phyloP scores from a whole-genome alignment of 768 basidiomycete species.

The Psilocybe azurescens region DNA sequence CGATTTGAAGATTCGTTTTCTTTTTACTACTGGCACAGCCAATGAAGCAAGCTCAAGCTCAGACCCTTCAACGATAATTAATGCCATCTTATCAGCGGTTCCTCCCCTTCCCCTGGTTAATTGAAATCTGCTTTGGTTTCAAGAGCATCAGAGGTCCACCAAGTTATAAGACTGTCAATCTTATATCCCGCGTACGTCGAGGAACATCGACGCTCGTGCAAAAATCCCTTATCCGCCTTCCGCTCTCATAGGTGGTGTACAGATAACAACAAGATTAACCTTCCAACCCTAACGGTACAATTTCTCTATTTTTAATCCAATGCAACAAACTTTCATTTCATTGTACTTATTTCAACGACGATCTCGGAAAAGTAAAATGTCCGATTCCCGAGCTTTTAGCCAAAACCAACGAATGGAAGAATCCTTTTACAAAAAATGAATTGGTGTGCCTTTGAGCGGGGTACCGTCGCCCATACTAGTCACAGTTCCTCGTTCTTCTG shows the following conservation, averaged over 20 bases:
- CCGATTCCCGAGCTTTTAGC: background rate
- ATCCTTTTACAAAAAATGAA: background rate
- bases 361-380: slow-evolving; percentile 11
- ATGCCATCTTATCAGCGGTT: background rate
- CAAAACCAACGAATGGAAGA: slow-evolving; percentile 3
- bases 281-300: background rate
- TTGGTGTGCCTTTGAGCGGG: background rate
- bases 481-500: background rate
- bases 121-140: no score
- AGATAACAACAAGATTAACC: background rate
- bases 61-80: no score
- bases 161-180: background rate
- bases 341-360: background rate
- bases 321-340: background rate
- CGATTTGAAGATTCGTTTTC: no score
- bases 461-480: background rate
- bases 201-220: background rate
- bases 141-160: background rate
- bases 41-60: no score
- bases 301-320: background rate
- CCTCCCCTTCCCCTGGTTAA: background rate
- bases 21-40: no score
- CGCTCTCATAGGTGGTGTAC: background rate
- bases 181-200: background rate
- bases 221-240: background rate